Evolutionary conservation across 1,284 basidiomycete genomes (phyloP), one percentile per base, ranked within the genome.

Genomic region (Cryptococcus sp.): DNA sequence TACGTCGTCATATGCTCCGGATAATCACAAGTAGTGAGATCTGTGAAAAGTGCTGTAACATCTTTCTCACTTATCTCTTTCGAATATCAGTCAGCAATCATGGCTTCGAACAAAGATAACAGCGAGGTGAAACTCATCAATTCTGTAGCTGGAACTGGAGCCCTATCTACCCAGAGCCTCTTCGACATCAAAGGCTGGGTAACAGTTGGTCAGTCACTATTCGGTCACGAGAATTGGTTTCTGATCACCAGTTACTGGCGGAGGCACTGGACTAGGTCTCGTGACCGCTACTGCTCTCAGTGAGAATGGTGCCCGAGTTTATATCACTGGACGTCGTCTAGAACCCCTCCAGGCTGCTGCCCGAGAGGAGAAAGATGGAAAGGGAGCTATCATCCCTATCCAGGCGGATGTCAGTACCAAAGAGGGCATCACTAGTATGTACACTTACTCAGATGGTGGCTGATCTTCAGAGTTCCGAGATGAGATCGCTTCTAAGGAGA

Each of bases 111-210:
- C 9, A 34, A 34, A 34, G 32, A 34, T 16, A 34, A 34, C 10
- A 34, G 32, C 42, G 28, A 43, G 45, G 54, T 51, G 10, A 9
- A 34, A 3, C 59, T 64, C 16, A 43, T 52, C 23, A 42, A 59
- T 19, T 53, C 59, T 36, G 53, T 64, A 19, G 44, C 50, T 37
- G 60, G 59, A 22, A 49, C 58, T 10, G 66, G 62, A 42, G 61
- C 58, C 9, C 57, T 74, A 23, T 45, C 52, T 23, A 52, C 62
- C 24, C 36, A 60, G 16, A 69, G 67, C 34, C 63, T 74, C 22
- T 74, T 66, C 62, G 54, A 69, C 46, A 62, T 74, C 43, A 46
- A 59, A 19, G 70, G 70, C 4, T 67, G 70, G 62, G 70, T 74
- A 28, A 62, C 63, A 16, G 52, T 74, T 40, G 70, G 72, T 71